Evolutionary conservation across 306 rosid genomes (phyloP).

Genomic region (Benincasa hispida): DNA sequence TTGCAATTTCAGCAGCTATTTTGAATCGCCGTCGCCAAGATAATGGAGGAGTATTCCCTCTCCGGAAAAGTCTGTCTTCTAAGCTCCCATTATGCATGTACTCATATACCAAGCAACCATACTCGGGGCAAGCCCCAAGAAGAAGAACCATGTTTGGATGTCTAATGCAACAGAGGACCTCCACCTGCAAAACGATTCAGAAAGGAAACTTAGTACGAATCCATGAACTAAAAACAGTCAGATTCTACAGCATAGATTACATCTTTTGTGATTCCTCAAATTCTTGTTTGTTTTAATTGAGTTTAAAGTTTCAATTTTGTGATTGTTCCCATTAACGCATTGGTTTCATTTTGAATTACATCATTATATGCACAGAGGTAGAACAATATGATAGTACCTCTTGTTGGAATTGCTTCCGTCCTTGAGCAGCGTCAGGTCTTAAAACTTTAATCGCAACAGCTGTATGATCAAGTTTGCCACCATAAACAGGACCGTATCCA

Average conservation of each 20-base stretch:
- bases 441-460: slow-evolving; percentile 83
- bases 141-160: slow-evolving; percentile 98
- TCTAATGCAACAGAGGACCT: slow-evolving; percentile 70
- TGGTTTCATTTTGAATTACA: neutral
- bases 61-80: slow-evolving; percentile 62
- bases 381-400: slow-evolving; percentile 37
- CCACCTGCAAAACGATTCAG: slow-evolving; percentile 35
- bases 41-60: slow-evolving; percentile 48
- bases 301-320: neutral
- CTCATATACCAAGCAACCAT: slow-evolving; percentile 89
- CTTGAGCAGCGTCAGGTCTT: slow-evolving; percentile 84
- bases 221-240: neutral
- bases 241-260: neutral
- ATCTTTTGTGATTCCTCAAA: neutral
- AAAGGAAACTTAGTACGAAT: slow-evolving; percentile 1
- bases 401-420: slow-evolving; percentile 82
- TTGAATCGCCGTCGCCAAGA: slow-evolving; percentile 65
- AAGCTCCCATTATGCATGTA: slow-evolving; percentile 83
- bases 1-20: slow-evolving; percentile 78
- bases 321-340: neutral
- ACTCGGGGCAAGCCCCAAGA: slow-evolving; percentile 92
- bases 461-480: slow-evolving; percentile 80
- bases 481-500: slow-evolving; percentile 93
- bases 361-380: neutral
- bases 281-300: neutral